Evolutionary conservation across 163 green algal species (phyloP), one percentile per base, ranked within the genome.

Genomic region (Chlamydomonas reinhardtii): DNA sequence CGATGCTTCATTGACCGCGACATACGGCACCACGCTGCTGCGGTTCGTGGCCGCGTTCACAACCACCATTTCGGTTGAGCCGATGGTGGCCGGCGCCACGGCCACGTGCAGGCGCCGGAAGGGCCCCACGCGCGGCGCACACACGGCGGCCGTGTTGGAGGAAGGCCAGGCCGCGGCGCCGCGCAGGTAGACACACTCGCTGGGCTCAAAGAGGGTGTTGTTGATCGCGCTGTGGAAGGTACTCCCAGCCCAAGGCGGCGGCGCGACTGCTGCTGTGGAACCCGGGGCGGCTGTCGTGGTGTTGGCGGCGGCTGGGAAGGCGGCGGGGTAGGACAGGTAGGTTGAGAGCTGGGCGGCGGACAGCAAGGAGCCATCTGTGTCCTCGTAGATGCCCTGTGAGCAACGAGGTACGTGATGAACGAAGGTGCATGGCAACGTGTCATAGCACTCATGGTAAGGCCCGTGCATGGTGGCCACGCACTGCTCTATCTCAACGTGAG

Each of bases 281-380:
- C 39, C 8, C 39, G 39, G 8, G 39, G 8, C 25, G 29, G 29
- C n/a, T n/a, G n/a, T n/a, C n/a, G n/a, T n/a, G 64, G 29, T 29
- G 64, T 0, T 14, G 64, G 29, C 29, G 64, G 64, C n/a, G 15
- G 64, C 27, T 22, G 73, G 48, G 73, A 39, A 65, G 27, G 29
- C 20, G 48, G 14, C 29, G 14, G 73, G 27, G 5, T 19, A 48
- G 73, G 48, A 29, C 20, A 32, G 17, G 81, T 27, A 66, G 54
- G 25, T 34, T 1, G 39, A 12, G 34, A 91, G 56, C 3, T 19
- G 76, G 25, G n/a, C 72, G 22, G 39, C 4, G 39, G 72, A 86
- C 20, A 92, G 68, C 43, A 93, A 64, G 20, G 22, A 82, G 64
- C 90, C 90, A 68, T 93, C 90, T 19, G 71, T 83, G 81, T 93